These are phyloP conservation scores for Epichloe uncinata DNA, from an alignment of 2,329 filamentous ascomycete genomes.

Conservation along the genomic window DNA sequence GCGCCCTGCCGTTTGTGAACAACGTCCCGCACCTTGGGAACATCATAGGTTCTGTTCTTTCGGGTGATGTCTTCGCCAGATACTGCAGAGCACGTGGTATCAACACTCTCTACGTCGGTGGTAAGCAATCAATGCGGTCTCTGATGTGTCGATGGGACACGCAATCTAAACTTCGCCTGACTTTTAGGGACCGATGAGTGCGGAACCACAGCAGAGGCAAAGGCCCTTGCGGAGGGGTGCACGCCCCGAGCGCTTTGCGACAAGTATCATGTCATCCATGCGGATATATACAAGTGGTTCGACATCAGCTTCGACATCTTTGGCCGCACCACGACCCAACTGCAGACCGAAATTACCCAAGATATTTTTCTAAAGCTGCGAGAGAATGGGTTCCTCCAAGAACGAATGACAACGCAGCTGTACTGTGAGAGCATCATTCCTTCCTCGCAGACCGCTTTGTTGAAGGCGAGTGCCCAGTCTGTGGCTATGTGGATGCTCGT, in stretches of 20 bases:
- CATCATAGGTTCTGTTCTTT: slow-evolving; percentile 5
- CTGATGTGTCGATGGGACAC: too few species aligned
- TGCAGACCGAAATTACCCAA: slow-evolving; percentile 78
- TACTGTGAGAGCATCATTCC: slow-evolving; percentile 61
- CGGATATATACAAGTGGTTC: slow-evolving; percentile 82
- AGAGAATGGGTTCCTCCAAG: slow-evolving; percentile 68
- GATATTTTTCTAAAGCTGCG: slow-evolving; percentile 67
- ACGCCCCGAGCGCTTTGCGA: slow-evolving; percentile 66
- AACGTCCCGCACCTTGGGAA: slow-evolving; percentile 6
- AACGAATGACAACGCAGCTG: slow-evolving; percentile 67
- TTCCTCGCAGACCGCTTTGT: slow-evolving; percentile 68
- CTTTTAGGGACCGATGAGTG: slow-evolving; percentile 53
- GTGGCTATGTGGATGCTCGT: slow-evolving; percentile 49
- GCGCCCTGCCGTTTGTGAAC: slow-evolving; percentile 5
- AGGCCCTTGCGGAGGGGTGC: slow-evolving; percentile 64
- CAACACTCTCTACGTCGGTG: slow-evolving; percentile 66
- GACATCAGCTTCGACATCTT: slow-evolving; percentile 81
- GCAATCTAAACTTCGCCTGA: not conserved
- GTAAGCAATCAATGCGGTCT: slow-evolving; percentile 16
- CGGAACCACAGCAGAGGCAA: slow-evolving; percentile 78
- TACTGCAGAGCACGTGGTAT: slow-evolving; percentile 55
- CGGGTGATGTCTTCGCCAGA: slow-evolving; percentile 3
- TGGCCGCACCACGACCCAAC: slow-evolving; percentile 66
- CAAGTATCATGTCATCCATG: slow-evolving; percentile 74
- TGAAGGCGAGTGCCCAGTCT: slow-evolving; percentile 57